Base-by-base conservation (phyloP, 495 filamentous ascomycete species). In the Neurospora sp. region DNA sequence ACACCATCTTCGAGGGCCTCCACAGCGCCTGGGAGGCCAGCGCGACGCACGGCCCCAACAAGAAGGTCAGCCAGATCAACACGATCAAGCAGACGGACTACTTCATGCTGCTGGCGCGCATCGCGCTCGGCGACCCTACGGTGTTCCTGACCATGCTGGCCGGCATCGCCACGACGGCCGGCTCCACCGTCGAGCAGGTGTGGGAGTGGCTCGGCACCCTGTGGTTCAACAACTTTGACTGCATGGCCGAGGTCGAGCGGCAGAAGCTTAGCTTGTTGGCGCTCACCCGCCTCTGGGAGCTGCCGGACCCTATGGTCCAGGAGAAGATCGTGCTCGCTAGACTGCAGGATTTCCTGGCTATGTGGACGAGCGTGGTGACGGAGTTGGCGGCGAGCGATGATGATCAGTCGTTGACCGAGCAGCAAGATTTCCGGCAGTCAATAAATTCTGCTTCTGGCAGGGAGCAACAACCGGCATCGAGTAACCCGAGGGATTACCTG, bases 161-260 rank as follows among this genome's bases (percentile, higher is more conserved):
- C 11, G 76, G 78, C 14, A 77, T 89, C 59, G 54, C 54, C 27
- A 18, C 5, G 2, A 74, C 79, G 44, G 76, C 80, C 66, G 72
- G 77, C 76, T 38, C 83, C 39, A 72, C 78, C 4, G 69, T 82
- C 20, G 81, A 85, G 4, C 86, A 90, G 42, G 83, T 87, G 37
- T 87, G 86, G 74, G 81, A 90, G 54, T 97, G 94, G 94, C 84
- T 98, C 39, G 81, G 93, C 48, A 84, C 86, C 1, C 94, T 96
- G 80, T 99, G 96, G 96, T 97, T 98, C 82, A 81, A 82, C 42
- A 91, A 94, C 76, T 93, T 96, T 76, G 92, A 96, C 77, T 91
- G 88, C 79, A 93, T 96, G 80, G 90, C 88, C 48, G 89, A 93
- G 79, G 84, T 88, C 5, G 89, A 87, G 40, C 87, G 90, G 54